A percentile compares a stretch with the other conserved stretches of the same genome.
phyloP scores from a whole-genome alignment of 352 stramenopile species.

The Globisporangium radiosum region DNA sequence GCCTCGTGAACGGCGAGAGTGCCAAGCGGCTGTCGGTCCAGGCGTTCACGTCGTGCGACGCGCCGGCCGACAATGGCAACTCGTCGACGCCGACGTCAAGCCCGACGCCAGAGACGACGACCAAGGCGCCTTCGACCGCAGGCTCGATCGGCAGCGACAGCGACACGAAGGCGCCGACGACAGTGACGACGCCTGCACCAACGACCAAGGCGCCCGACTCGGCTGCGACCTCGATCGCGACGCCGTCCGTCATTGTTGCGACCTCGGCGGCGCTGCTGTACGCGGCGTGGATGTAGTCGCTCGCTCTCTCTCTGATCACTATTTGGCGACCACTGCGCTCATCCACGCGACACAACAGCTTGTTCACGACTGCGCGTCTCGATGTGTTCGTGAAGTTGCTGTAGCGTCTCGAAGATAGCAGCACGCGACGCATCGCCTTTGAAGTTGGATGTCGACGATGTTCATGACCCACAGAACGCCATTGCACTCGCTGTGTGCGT shows the following conservation, averaged over 20 bases:
- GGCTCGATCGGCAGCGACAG: constrained; percentile 1
- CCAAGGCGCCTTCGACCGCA: neutral
- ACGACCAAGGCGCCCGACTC: constrained; percentile 2
- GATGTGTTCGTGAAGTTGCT: no score
- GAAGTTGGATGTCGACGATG: no score
- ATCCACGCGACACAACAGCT: no score
- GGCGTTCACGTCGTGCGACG: constrained; percentile 9
- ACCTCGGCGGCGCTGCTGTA: constrained; percentile 7
- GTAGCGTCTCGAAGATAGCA: no score
- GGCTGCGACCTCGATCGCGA: neutral
- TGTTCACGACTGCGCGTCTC: no score
- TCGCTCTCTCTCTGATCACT: neutral
- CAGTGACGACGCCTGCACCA: constrained; percentile 2
- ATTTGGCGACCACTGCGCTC: neutral
- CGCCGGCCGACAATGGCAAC: neutral
- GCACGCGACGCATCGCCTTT: no score
- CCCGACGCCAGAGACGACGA: neutral
- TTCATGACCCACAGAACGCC: no score
- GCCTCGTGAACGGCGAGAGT: constrained; percentile 6
- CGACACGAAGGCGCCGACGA: neutral
- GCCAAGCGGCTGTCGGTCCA: constrained; percentile 9
- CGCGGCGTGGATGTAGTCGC: constrained; percentile 8
- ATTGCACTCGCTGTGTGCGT: no score
- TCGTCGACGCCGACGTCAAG: neutral
- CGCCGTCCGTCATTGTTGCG: constrained; percentile 3